Evolutionary conservation across 176 grass and related monocot species (phyloP), one percentile per base, ranked within the genome.

Genomic region (Leersia perrieri): DNA sequence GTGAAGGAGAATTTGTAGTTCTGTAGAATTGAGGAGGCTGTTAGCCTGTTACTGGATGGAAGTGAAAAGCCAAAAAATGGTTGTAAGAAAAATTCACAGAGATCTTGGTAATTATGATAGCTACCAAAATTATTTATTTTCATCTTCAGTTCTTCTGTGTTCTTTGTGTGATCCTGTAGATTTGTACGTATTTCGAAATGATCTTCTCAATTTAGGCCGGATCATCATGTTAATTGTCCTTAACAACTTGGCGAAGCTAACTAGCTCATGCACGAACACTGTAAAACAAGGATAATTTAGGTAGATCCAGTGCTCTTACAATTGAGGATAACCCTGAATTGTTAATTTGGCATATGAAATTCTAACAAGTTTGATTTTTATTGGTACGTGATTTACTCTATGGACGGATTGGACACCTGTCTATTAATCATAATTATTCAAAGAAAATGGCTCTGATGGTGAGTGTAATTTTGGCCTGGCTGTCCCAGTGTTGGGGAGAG

Each of bases 61-160:
- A 44, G 71, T 79, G 45, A 33, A 79, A 69, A 57, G 33, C 20
- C 47, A 32, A 68, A 60, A 7, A 36, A 76, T 33, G 23, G 3
- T 22, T 89, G 82, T 85, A 76, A 71, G 63, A 51, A 63, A 63
- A 71, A 81, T 55, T 44, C 77, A 65, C 63, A 71, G 33, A 58
- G 82, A 80, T 81, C 63, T 80, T 72, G 71, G n/a, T 65, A 80
- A 78, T 82, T 82, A 74, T 82, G 36, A 76, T 34, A 76, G 11
- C 28, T 66, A 25, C 28, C 58, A 72, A 57, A 77, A 83, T 33
- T 58, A 25, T 72, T 66, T 58, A 68, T 73, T 65, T 75, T 73
- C 27, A 27, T n/a, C 73, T 45, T 3, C 16, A 86, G 29, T 78
- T 67, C 41, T 5, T 5, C 31, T 45, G 0, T 47, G 22, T 29